Percentiles rank a stretch among this genome's conserved stretches.
These are phyloP conservation scores for Parmelia sp. DNA, from an alignment of 495 filamentous ascomycete genomes.

Conservation along the genomic window DNA sequence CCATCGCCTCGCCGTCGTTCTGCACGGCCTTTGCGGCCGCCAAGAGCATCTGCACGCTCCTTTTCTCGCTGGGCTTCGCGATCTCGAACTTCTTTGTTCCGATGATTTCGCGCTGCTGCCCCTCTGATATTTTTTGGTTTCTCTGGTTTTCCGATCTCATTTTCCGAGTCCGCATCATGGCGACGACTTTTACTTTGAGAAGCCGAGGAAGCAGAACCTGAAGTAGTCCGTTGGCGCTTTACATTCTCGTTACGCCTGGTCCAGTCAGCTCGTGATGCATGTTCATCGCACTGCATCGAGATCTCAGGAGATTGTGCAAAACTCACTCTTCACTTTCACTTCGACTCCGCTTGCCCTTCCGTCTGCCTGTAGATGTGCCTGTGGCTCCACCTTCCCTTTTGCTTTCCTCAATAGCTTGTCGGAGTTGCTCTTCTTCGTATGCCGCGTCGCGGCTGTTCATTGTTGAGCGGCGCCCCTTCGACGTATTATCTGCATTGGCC, in stretches of 20 bases:
- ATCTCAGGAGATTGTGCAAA: slow-evolving; percentile 17
- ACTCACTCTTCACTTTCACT: slow-evolving; percentile 93
- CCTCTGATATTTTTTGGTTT: slow-evolving; percentile 57
- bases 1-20: slow-evolving; percentile 71
- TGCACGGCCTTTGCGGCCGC: slow-evolving; percentile 66
- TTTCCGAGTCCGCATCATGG: slow-evolving; percentile 62
- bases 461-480: slow-evolving; percentile 78
- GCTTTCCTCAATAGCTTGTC: slow-evolving; percentile 89
- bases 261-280: neutral
- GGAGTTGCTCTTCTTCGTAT: slow-evolving; percentile 87
- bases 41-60: slow-evolving; percentile 55
- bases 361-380: slow-evolving; percentile 43
- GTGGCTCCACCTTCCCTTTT: slow-evolving; percentile 58
- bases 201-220: slow-evolving; percentile 57
- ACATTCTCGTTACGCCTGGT: slow-evolving; percentile 47
- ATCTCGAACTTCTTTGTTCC: slow-evolving; percentile 67
- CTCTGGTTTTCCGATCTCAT: slow-evolving; percentile 49
- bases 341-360: slow-evolving; percentile 72
- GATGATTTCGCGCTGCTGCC: slow-evolving; percentile 58
- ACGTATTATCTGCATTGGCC: slow-evolving; percentile 40
- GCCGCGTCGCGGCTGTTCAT: slow-evolving; percentile 97
- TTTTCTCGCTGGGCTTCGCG: slow-evolving; percentile 55
- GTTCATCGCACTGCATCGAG: slow-evolving; percentile 16
- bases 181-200: slow-evolving; percentile 42
- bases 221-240: slow-evolving; percentile 70